Evolutionary conservation across 2,329 filamentous ascomycete genomes (phyloP).

Genomic region (Shiraia sp.): DNA sequence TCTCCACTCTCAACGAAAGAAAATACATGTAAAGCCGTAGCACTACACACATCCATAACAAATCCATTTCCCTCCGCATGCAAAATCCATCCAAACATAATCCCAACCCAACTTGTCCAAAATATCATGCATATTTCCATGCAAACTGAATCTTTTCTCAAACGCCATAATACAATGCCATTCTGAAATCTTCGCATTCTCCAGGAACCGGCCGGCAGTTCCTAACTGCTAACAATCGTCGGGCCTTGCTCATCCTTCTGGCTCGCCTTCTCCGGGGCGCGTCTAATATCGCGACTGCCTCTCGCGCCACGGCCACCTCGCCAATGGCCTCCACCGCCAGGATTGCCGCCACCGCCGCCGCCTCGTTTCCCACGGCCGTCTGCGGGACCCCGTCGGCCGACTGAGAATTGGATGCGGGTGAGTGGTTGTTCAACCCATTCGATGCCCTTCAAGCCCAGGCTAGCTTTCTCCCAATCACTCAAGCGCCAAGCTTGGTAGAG

Average conservation of each 20-base stretch:
- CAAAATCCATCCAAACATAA: no score
- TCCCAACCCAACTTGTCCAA: no score
- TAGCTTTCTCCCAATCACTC: constrained; percentile 59
- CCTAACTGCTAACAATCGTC: constrained; percentile 10
- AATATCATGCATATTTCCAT: no score
- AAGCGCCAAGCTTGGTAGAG: constrained; percentile 74
- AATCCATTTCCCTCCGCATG: no score
- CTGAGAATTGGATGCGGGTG: constrained; percentile 39
- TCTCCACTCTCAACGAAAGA: no score
- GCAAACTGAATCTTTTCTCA: no score
- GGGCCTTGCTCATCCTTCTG: constrained; percentile 12
- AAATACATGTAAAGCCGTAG: no score
- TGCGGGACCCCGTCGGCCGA: constrained; percentile 34
- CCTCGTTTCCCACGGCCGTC: constrained; percentile 14
- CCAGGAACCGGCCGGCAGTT: no score
- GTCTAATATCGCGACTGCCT: constrained; percentile 9
- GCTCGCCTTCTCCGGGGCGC: constrained; percentile 7
- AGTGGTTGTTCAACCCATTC: constrained; percentile 68
- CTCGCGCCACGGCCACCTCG: constrained; percentile 3
- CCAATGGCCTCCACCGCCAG: constrained; percentile 8
- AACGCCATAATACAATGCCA: no score
- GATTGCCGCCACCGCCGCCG: constrained; percentile 6
- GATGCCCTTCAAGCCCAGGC: constrained; percentile 59
- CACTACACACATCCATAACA: no score
- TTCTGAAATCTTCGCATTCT: no score